phyloP scores from a whole-genome alignment of 257 asterid species.

The Scutellaria baicalensis region DNA sequence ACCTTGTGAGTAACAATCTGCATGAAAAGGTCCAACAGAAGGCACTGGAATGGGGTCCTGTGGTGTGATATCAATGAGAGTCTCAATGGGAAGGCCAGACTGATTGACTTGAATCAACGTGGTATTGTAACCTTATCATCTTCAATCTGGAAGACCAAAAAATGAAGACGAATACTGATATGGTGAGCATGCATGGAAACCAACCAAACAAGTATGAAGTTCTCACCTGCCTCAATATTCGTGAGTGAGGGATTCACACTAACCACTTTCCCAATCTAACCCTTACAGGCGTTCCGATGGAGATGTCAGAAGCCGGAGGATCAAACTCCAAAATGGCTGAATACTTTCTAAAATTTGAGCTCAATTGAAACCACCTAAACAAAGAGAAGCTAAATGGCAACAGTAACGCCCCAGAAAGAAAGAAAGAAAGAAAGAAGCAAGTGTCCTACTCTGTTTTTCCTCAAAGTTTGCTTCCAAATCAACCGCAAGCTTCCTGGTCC shows the following conservation, averaged over 20 bases:
- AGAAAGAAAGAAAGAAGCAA: no score
- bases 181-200: slow-evolving; percentile 6
- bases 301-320: slow-evolving; percentile 90
- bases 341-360: slow-evolving; percentile 80
- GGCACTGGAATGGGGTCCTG: slow-evolving; percentile 78
- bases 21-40: slow-evolving; percentile 78
- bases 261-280: slow-evolving; percentile 87
- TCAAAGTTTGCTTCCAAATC: slow-evolving; percentile 83
- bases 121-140: slow-evolving; percentile 89
- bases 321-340: slow-evolving; percentile 82
- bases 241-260: slow-evolving; percentile 81
- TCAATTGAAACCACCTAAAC: slow-evolving; percentile 86
- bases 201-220: slow-evolving; percentile 10
- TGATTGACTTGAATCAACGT: slow-evolving; percentile 89
- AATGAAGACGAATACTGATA: slow-evolving; percentile 2
- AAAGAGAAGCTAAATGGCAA: slow-evolving; percentile 86
- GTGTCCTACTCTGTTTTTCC: no score
- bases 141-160: slow-evolving; percentile 52
- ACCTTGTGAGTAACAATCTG: slow-evolving; percentile 77
- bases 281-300: slow-evolving; percentile 91
- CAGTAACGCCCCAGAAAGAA: slow-evolving; percentile 72
- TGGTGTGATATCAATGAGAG: slow-evolving; percentile 91
- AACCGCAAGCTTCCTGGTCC: no score
- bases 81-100: slow-evolving; percentile 99
- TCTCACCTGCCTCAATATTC: slow-evolving; percentile 67